Conservation (phyloP, 1,284 basidiomycete genomes). For the Golubevia sp. region DNA sequence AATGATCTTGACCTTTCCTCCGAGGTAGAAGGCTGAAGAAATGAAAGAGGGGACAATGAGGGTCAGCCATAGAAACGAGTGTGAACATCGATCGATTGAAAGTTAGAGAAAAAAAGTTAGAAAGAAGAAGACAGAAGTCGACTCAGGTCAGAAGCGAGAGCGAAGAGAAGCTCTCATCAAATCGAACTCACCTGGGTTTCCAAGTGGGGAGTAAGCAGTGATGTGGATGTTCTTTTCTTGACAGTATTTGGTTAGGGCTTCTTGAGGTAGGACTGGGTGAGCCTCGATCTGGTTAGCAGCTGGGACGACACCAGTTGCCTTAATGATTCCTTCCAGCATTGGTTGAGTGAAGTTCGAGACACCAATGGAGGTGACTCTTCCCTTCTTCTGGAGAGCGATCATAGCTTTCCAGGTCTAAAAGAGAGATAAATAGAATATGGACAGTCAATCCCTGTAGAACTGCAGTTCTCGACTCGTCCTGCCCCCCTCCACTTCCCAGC, state of each 20-base stretch:
- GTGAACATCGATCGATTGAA: background rate
- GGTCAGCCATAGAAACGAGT: background rate
- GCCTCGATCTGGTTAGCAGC: conserved; percentile 82
- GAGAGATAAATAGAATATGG: too few species aligned
- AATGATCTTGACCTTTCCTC: conserved; percentile 33
- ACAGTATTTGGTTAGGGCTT: conserved; percentile 45
- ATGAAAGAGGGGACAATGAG: too few species aligned
- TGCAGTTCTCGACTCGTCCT: too few species aligned
- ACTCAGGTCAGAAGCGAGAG: background rate
- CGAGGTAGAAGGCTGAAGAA: conserved; percentile 2
- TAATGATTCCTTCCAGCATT: conserved; percentile 73
- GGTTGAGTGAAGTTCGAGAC: conserved; percentile 80
- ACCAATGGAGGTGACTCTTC: conserved; percentile 63
- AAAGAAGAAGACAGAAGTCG: background rate
- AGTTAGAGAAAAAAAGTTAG: background rate
- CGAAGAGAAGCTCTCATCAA: conserved; percentile 6
- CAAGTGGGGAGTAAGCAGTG: conserved; percentile 63
- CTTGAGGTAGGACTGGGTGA: conserved; percentile 68
- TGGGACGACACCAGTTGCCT: conserved; percentile 76
- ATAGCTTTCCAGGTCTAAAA: conserved; percentile 76
- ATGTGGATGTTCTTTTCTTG: conserved; percentile 54
- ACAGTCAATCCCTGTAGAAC: too few species aligned
- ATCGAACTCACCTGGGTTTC: conserved; percentile 54
- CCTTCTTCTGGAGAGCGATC: conserved; percentile 67
- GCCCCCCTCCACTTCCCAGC: too few species aligned